Base-by-base conservation (phyloP, 2,329 filamentous ascomycete species). In the Knufia petricola region DNA sequence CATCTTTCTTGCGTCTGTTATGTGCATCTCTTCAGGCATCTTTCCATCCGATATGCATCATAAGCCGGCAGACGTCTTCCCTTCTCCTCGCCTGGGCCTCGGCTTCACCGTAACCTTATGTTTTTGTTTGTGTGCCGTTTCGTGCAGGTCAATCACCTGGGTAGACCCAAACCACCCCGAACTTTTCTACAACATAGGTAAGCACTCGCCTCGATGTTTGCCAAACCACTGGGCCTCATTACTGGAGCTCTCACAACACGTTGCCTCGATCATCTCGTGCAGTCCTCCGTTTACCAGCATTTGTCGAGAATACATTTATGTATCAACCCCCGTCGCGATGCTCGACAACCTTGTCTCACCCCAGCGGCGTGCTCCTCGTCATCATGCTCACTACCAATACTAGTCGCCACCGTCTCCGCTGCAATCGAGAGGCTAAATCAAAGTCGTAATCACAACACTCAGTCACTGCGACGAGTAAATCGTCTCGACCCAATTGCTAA, bases 341-440 rank as follows among this genome's bases (percentile, higher is more conserved):
- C 68, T 66, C 40, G 82, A 59, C 52, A 82, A 59, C 55, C 69
- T 70, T 32, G 65, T 66, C 55, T 84, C 81, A 2, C 62, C 69
- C 69, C 75, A 81, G n/a, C 3, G 72, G 72, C 51, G 66, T 57
- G 0, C 80, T 78, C 50, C 84, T 58, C 19, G 84, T 74, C 64
- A 84, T 80, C 70, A 83, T 74, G 0, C 81, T 80, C 32, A 84
- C 71, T 0, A 80, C 80, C 3, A n/a, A 84, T 70, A 1, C 79
- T 79, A 26, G 71, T 58, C 0, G 73, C 73, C 13, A 79, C 78
- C 8, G 73, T 69, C 0, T 61, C 58, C 1, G 64, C 73, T 1
- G 67, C 56, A 1, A 66, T 58, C 19, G 75, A 77, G 54, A 79
- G 80, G 59, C 72, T 52, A n/a, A 67, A 59, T 58, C 0, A 67